Evolutionary conservation across 169 alveolate genomes (phyloP).

Genomic region (Plasmodium malariae): DNA sequence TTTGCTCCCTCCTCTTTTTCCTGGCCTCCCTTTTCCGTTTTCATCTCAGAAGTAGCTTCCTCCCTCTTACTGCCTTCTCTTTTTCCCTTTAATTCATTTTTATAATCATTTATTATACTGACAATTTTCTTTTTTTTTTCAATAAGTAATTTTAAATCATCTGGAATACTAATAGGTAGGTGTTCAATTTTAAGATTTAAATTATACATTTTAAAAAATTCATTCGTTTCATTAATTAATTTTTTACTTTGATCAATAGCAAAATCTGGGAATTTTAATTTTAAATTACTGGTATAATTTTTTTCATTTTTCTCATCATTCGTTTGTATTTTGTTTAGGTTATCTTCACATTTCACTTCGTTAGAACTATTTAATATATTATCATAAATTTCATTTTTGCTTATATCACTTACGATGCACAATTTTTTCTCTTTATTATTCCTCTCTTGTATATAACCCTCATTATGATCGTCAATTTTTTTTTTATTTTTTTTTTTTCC

Average conservation of each 20-base stretch:
- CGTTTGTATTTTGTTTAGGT: background rate
- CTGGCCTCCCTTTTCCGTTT: background rate
- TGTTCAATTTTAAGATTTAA: conserved; percentile 53
- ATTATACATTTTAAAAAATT: conserved; percentile 57
- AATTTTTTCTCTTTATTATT: too few species aligned
- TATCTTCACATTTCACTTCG: background rate
- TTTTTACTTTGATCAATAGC: conserved; percentile 66
- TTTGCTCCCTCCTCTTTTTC: conserved; percentile 6
- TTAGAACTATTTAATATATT: too few species aligned
- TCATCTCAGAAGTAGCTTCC: background rate
- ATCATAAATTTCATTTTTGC: background rate
- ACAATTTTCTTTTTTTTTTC: conserved; percentile 41
- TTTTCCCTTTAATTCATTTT: conserved; percentile 36
- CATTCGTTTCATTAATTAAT: conserved; percentile 66
- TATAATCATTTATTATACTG: conserved; percentile 49
- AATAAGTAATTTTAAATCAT: conserved; percentile 37
- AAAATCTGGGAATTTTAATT: conserved; percentile 56
- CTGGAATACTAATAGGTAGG: conserved; percentile 39
- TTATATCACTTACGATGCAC: too few species aligned
- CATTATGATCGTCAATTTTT: too few species aligned
- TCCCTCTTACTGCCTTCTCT: conserved; percentile 3
- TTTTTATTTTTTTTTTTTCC: too few species aligned
- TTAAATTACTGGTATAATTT: background rate
- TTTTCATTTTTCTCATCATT: background rate
- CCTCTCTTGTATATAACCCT: too few species aligned